Percentiles rank a stretch among this genome's conserved stretches.
These are phyloP conservation scores for Suhomyces vadensis DNA, from an alignment of 805 yeast genomes.

Conservation along the genomic window DNA sequence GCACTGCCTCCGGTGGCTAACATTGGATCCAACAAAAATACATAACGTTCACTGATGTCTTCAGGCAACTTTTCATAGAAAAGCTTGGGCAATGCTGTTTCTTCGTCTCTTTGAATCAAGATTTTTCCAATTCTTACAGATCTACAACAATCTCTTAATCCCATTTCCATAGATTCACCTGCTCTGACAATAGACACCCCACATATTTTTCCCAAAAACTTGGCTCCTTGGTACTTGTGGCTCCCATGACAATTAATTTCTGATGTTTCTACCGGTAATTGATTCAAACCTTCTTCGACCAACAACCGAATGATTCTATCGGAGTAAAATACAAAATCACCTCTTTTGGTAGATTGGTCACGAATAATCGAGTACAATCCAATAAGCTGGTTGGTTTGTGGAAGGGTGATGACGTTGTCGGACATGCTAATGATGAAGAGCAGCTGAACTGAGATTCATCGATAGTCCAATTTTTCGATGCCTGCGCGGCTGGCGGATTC, in stretches of 20 bases:
- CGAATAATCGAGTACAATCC: conserved; percentile 92
- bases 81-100: conserved; percentile 88
- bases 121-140: conserved; percentile 96
- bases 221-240: conserved; percentile 69
- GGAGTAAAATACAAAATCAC: conserved; percentile 92
- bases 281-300: conserved; percentile 95
- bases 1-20: conserved; percentile 99
- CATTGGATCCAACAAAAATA: conserved; percentile 93
- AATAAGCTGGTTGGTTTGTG: conserved; percentile 85
- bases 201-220: conserved; percentile 88
- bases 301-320: conserved; percentile 90
- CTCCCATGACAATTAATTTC: conserved; percentile 77
- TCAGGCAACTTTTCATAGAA: conserved; percentile 93
- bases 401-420: conserved; percentile 66
- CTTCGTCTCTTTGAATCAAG: conserved; percentile 96
- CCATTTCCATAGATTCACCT: conserved; percentile 99
- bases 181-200: conserved; percentile 99
- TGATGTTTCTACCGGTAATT: conserved; percentile 78
- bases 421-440: not conserved
- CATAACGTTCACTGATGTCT: conserved; percentile 85
- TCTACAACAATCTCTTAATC: conserved; percentile 94
- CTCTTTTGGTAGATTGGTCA: conserved; percentile 74
- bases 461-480: no score
- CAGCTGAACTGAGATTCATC: no score
- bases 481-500: not conserved